A percentile compares a stretch with the other conserved stretches of the same genome.
These are phyloP conservation scores for Geotrichum fermentans DNA, from an alignment of 1,139 yeast species.

Conservation along the genomic window DNA sequence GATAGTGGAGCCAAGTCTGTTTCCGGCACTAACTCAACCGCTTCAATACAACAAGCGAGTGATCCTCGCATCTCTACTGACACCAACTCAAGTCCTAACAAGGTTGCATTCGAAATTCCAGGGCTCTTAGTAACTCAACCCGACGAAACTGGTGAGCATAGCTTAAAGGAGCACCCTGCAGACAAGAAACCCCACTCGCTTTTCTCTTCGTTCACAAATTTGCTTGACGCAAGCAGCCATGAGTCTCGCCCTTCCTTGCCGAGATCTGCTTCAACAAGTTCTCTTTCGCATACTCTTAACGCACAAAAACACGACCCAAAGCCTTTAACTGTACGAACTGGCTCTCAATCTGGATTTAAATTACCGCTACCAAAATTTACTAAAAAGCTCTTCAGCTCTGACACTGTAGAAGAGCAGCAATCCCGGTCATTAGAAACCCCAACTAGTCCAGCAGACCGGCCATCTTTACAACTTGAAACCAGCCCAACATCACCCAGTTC, in stretches of 20 bases:
- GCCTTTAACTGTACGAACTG: not conserved
- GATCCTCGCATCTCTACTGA: slow-evolving; percentile 7
- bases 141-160: too few species aligned
- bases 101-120: slow-evolving; percentile 15
- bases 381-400: slow-evolving; percentile 24
- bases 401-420: not conserved
- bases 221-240: slow-evolving; percentile 11
- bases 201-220: slow-evolving; percentile 11
- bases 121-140: slow-evolving; percentile 12
- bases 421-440: not conserved
- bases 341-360: slow-evolving; percentile 16
- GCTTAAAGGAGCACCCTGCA: not conserved
- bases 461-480: not conserved
- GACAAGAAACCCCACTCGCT: slow-evolving; percentile 14
- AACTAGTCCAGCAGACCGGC: slow-evolving; percentile 3
- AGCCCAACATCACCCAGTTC: slow-evolving; percentile 4
- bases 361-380: slow-evolving; percentile 22
- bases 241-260: slow-evolving; percentile 4
- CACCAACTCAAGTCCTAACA: slow-evolving; percentile 6
- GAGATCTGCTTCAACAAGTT: slow-evolving; percentile 13
- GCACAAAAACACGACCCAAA: not conserved
- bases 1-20: slow-evolving; percentile 7
- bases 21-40: not conserved
- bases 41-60: not conserved
- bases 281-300: slow-evolving; percentile 3